phyloP scores from a whole-genome alignment of 73 alveolate genomes.

The Paramecium octaurelia region DNA sequence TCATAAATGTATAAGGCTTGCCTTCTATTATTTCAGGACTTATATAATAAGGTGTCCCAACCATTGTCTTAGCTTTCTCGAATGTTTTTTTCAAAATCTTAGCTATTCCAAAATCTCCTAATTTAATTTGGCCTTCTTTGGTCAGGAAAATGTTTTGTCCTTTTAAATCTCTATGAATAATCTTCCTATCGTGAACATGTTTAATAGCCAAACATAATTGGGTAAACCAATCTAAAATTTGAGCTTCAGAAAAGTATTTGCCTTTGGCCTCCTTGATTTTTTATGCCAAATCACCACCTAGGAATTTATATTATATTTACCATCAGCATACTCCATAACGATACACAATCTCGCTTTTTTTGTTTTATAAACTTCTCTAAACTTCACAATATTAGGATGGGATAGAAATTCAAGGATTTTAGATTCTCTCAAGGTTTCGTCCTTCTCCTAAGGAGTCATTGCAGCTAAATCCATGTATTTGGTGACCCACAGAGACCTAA shows the following conservation, averaged over 20 bases:
- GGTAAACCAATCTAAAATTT: constrained; percentile 85
- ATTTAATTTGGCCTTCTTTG: constrained; percentile 88
- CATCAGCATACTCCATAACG: constrained; percentile 93
- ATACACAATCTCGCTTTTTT: constrained; percentile 79
- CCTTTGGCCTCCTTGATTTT: constrained; percentile 63
- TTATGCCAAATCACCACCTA: constrained; percentile 66
- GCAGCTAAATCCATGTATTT: constrained; percentile 76
- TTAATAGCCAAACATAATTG: constrained; percentile 91
- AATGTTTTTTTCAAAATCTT: constrained; percentile 75
- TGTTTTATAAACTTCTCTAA: constrained; percentile 79
- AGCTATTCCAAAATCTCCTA: constrained; percentile 97
- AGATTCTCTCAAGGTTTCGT: constrained; percentile 75
- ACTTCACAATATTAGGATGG: constrained; percentile 93
- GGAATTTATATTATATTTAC: constrained; percentile 44
- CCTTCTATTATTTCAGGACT: constrained; percentile 87
- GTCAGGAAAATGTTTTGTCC: constrained; percentile 93
- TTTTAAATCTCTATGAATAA: constrained; percentile 93
- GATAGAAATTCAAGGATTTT: constrained; percentile 65
- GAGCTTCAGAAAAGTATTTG: constrained; percentile 68
- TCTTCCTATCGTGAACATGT: constrained; percentile 94
- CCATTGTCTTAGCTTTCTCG: constrained; percentile 90
- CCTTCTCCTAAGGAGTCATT: constrained; percentile 71
- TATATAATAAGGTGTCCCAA: constrained; percentile 93
- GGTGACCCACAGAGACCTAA: constrained; percentile 59
- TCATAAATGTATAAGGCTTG: constrained; percentile 75